Conservation (phyloP, 306 rosid genomes). For the Lathyrus oleraceus region DNA sequence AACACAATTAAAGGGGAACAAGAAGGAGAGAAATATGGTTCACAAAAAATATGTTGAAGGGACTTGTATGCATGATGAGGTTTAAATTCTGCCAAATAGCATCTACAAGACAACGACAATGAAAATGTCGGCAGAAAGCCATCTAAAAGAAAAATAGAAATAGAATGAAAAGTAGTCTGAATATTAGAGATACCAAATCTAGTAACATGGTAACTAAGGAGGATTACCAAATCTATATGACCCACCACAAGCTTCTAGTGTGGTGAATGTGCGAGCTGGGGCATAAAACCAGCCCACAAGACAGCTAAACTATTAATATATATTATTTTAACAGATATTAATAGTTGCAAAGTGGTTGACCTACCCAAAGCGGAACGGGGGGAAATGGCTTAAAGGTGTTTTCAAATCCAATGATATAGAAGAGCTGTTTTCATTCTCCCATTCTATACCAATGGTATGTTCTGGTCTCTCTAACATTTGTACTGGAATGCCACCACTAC, state of each 20-base stretch:
- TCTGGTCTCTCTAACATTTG: conserved; percentile 83
- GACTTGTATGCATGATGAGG: neutral
- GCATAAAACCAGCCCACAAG: conserved; percentile 29
- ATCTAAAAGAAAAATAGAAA: conserved; percentile 8
- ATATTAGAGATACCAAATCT: conserved; percentile 22
- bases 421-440: conserved; percentile 75
- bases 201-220: conserved; percentile 11
- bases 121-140: conserved; percentile 28
- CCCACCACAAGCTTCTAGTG: conserved; percentile 16
- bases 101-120: neutral
- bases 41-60: neutral
- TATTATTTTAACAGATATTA: conserved; percentile 14
- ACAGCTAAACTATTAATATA: conserved; percentile 23
- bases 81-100: conserved; percentile 23
- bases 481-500: conserved; percentile 72
- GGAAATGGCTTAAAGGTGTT: conserved; percentile 95
- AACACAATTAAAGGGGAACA: conserved; percentile 14
- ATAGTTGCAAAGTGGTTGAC: conserved; percentile 41
- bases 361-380: conserved; percentile 98
- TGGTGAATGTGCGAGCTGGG: conserved; percentile 9
- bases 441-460: conserved; percentile 70
- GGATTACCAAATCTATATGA: conserved; percentile 3
- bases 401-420: conserved; percentile 90
- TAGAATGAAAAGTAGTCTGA: conserved; percentile 3
- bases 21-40: conserved; percentile 8